Base-by-base conservation (phyloP, 75 land plant genomes). In the Ceratopteris richardii region DNA sequence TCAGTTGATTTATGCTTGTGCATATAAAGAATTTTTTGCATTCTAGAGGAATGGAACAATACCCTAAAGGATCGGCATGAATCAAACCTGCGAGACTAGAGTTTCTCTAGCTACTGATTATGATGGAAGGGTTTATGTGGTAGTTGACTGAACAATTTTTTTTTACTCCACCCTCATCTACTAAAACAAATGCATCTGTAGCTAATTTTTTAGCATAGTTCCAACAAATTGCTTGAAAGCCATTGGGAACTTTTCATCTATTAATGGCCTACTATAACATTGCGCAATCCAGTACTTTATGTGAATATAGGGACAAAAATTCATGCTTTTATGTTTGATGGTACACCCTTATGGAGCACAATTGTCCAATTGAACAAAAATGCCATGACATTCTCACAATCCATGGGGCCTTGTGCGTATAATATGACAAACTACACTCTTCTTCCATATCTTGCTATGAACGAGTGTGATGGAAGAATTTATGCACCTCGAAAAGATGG, bases 381-480 rank as follows among this genome's bases (percentile, higher is more conserved):
- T 75, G 70, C 28, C 69, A 75, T 61, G 75, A 59, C 6, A 70
- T 74, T 61, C 73, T 77, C 54, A 5, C 2, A 29, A 33, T 57
- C 59, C 1, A 31, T 33, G 25, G 43, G 37, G 12, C 9, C 25
- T 30, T 82, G 85, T 33, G 62, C 47, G 57, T 42, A 66, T 36
- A 77, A 74, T 60, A 30, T 75, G 2, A 41, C 55, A n/a, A 68
- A 66, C 26, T 82, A 81, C 56, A 71, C 60, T 66, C 78, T 82
- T 55, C 31, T 44, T 66, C 76, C 76, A 54, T 50, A 23, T 1
- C 81, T 79, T 4, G 76, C 72, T 54, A 59, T 82, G 75, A 81
- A 82, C 72, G 71, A 66, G 17, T 82, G 85, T 47, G 81, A 82
- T 54, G 85, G 73, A 54, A 75, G 67, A 52, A 30, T 82, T 18